Percentiles rank a stretch among this genome's conserved stretches.
These are phyloP conservation scores for Alternaria rosae DNA, from an alignment of 2,329 filamentous ascomycete genomes.

Conservation along the genomic window DNA sequence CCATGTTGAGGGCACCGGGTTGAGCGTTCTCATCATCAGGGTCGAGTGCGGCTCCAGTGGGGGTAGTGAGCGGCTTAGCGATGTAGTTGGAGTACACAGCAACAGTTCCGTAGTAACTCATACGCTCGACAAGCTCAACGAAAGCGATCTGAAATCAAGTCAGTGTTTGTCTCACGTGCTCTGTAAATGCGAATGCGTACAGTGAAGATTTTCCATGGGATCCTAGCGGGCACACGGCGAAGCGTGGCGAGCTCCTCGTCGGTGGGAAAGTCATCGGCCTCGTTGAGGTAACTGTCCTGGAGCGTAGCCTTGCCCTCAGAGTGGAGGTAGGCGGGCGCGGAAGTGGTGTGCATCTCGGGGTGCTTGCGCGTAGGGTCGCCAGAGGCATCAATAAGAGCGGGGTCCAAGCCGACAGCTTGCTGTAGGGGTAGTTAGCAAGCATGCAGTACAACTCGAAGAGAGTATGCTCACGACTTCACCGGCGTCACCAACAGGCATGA, in stretches of 20 bases:
- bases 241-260: constrained; percentile 47
- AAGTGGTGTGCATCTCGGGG: constrained; percentile 31
- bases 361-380: constrained; percentile 46
- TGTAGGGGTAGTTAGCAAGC: constrained; percentile 21
- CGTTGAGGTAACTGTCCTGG: constrained; percentile 40
- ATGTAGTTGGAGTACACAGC: constrained; percentile 52
- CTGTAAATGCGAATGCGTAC: constrained; percentile 3
- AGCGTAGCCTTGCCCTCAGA: constrained; percentile 50
- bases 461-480: constrained; percentile 32
- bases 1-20: constrained; percentile 63
- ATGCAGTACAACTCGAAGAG: neutral
- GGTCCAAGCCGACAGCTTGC: constrained; percentile 43
- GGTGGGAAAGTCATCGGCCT: constrained; percentile 39
- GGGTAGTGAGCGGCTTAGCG: constrained; percentile 34
- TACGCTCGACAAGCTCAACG: constrained; percentile 49
- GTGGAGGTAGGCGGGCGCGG: constrained; percentile 39
- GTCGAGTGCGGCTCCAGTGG: constrained; percentile 40
- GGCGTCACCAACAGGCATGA: constrained; percentile 38
- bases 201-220: constrained; percentile 44
- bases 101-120: constrained; percentile 50
- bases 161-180: constrained; percentile 1
- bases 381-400: constrained; percentile 42
- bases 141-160: constrained; percentile 41
- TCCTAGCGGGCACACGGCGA: constrained; percentile 43
- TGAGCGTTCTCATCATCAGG: constrained; percentile 39